These are phyloP conservation scores for Epichloe elymi DNA, from an alignment of 2,329 filamentous ascomycete genomes.

Conservation along the genomic window DNA sequence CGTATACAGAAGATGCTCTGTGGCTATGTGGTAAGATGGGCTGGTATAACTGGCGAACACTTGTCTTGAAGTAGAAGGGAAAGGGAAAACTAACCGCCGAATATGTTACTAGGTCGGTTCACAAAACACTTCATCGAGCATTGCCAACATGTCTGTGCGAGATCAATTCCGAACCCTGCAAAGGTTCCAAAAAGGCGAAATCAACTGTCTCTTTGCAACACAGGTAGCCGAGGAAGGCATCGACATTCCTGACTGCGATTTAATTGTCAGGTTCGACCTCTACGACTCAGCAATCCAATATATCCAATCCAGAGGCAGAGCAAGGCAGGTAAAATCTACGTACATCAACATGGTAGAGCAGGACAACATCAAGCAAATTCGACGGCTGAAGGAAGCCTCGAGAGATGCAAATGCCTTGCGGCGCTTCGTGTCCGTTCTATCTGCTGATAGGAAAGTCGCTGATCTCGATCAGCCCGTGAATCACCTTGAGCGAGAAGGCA, in stretches of 20 bases:
- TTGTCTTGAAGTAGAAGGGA: not conserved
- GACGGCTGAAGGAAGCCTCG: slow-evolving; percentile 44
- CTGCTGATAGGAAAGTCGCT: slow-evolving; percentile 51
- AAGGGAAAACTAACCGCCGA: not conserved
- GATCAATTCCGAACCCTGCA: slow-evolving; percentile 63
- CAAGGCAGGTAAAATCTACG: slow-evolving; percentile 61
- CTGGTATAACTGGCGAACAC: not conserved
- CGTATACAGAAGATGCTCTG: slow-evolving; percentile 44
- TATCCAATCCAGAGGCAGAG: slow-evolving; percentile 81
- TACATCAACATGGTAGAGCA: slow-evolving; percentile 77
- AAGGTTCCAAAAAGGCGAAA: slow-evolving; percentile 43
- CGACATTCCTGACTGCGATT: slow-evolving; percentile 54
- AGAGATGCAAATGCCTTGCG: slow-evolving; percentile 51
- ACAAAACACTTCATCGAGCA: slow-evolving; percentile 25
- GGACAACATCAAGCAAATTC: slow-evolving; percentile 48
- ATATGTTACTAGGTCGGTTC: slow-evolving; percentile 16
- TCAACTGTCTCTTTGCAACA: slow-evolving; percentile 54
- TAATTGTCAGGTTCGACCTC: slow-evolving; percentile 67
- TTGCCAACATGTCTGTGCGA: slow-evolving; percentile 53
- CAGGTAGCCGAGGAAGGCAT: slow-evolving; percentile 56
- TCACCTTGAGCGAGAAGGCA: slow-evolving; percentile 10
- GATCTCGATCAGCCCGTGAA: slow-evolving; percentile 10
- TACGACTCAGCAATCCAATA: slow-evolving; percentile 89
- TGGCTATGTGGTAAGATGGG: slow-evolving; percentile 44
- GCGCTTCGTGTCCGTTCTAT: slow-evolving; percentile 62